phyloP scores from a whole-genome alignment of 2,329 filamentous ascomycete genomes.

The Neurospora crassa region DNA sequence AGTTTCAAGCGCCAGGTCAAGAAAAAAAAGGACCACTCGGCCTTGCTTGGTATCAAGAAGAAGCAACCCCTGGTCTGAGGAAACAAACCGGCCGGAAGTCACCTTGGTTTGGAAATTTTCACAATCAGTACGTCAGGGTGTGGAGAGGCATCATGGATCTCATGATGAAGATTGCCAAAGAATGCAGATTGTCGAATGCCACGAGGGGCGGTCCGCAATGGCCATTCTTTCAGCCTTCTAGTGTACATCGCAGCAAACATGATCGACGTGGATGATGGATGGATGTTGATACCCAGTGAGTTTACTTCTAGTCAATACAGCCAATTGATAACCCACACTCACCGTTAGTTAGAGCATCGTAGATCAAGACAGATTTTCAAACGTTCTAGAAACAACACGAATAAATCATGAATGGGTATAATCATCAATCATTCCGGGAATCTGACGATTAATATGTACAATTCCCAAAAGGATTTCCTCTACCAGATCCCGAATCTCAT shows the following conservation, averaged over 20 bases:
- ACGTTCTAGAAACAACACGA: not conserved
- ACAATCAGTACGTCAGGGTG: not conserved
- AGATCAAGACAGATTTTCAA: not conserved
- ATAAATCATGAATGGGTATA: not conserved
- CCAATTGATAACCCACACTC: not conserved
- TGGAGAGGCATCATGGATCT: not conserved
- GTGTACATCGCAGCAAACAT: not conserved
- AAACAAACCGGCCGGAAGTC: not conserved
- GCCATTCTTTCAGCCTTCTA: not conserved
- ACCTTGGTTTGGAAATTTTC: not conserved
- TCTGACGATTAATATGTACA: not conserved
- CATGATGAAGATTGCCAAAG: not conserved
- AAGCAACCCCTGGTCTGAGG: constrained; percentile 51
- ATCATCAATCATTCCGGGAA: not conserved
- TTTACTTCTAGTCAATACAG: not conserved
- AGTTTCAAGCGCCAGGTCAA: constrained; percentile 70
- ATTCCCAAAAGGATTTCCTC: not conserved
- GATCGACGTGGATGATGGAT: not conserved
- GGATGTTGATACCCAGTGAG: not conserved
- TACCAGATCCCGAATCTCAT: not conserved
- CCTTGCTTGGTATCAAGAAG: constrained; percentile 79
- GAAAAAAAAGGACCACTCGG: constrained; percentile 75
- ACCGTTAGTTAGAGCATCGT: not conserved
- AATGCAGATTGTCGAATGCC: not conserved
- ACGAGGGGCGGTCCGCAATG: not conserved